Evolutionary conservation across 2,329 filamentous ascomycete genomes (phyloP), one percentile per base, ranked within the genome.

Genomic region (Leptosphaerulina australis): DNA sequence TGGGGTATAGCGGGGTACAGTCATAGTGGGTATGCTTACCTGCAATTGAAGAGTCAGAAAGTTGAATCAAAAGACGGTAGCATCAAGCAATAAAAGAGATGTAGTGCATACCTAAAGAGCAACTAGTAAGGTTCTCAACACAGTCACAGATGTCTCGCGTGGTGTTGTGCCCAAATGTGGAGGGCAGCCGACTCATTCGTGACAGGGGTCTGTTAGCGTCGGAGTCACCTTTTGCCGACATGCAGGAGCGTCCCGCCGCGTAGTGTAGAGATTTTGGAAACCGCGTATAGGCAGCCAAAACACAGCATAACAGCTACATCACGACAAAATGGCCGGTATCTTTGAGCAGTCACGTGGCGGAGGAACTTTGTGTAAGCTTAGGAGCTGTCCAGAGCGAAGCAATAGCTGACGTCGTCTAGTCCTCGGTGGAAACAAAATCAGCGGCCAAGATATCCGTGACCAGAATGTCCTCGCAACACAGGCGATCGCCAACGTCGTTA

Each of bases 401-500:
- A 43, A 22, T 10, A 43, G 56, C 68, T 73, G 60, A 73, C 51
- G 25, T 29, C 10, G 36, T 34, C 63, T 74, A 86, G 83, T 99
- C 81, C 84, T 99, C 58, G 94, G 94, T 66, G 94, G 94, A 73
- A 87, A 91, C 78, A 99, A 99, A 85, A 96, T 97, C 76, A 96
- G 90, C 65, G 94, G 94, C 63, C 82, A 90, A 67, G 94, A 99
- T 78, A 96, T 99, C 74, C 85, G 94, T 73, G 94, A 99, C 74
- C 92, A 97, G 78, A 97, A 97, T 81, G 94, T 97, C 38, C 85
- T 91, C 63, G 94, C 94, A 63, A 97, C 94, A 35, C 91, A 97
- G 75, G 91, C 93, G 52, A 97, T 99, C 70, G 88, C 94, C 68
- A 99, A 97, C 85, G 92, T 99, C 53, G 91, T 99, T 75, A 97